Base-by-base conservation (phyloP, 352 stramenopile species). In the Phytopythium aichiense region DNA sequence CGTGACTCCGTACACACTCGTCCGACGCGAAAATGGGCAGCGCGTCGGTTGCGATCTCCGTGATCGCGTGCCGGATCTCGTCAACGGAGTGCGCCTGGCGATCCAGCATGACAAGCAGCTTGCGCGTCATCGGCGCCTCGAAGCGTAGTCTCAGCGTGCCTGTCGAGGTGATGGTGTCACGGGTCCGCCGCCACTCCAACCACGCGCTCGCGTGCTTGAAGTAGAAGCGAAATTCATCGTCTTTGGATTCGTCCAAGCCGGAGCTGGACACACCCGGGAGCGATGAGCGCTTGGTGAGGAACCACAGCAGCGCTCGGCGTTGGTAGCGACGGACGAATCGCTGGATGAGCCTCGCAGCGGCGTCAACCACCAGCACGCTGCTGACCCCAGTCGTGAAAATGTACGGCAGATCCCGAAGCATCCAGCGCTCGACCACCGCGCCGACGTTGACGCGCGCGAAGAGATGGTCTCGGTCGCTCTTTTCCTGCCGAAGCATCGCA, bases 171-270 rank as follows among this genome's bases (percentile, higher is more conserved):
- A 2, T 15, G 53, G 8, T 7, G 1, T 31, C 33, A 2, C 12
- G 2, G 12, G 53, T 45, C 15, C 23, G 22, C 6, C 37, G 23
- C 28, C 61, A 77, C 38, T 56, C 59, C 12, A 87, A 18, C 79
- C 76, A 89, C 16, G 73, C 76, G 49, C 72, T 73, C 7, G 75
- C 77, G 23, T 51, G 43, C 2, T 60, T 57, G 46, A 88, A 89
- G 64, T 63, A 85, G 20, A 87, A 72, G 12, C 60, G 64, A 11
- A 85, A 74, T 23, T 64, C 40, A 15, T 58, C 43, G 6, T 37
- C 56, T 11, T 43, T 35, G 2, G 15, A 7, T 46, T 18, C 15
- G 12, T 25, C 22, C 18, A 20, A 31, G 30, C 1, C 33, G 2
- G 13, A 5, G 28, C 22, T 2, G 16, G 31, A 23, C n/a, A 37